Conservation (phyloP, 1,284 basidiomycete genomes). For the Rhodotorula mucilaginosa region DNA sequence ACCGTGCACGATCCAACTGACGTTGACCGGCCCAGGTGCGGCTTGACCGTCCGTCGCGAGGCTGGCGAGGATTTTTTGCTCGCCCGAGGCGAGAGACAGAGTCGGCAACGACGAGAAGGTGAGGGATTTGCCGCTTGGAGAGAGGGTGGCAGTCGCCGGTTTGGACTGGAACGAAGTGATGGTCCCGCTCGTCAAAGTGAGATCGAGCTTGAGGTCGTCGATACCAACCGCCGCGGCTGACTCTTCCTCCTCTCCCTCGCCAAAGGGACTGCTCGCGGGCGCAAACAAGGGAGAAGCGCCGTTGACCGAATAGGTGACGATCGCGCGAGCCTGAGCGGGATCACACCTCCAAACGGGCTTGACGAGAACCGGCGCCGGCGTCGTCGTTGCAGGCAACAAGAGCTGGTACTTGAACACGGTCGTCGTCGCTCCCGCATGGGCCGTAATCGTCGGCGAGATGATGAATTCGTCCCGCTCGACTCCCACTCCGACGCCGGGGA, state of each 20-base stretch:
- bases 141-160: conserved; percentile 50
- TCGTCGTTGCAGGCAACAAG: conserved; percentile 49
- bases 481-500: conserved; percentile 43
- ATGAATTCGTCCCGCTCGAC: conserved; percentile 52
- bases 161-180: conserved; percentile 53
- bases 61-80: conserved; percentile 55
- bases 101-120: conserved; percentile 45
- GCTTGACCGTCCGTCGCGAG: conserved; percentile 47
- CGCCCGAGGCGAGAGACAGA: conserved; percentile 45
- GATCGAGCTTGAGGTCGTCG: conserved; percentile 1
- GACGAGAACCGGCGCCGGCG: conserved; percentile 49
- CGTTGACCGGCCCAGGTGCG: conserved; percentile 46
- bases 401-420: conserved; percentile 57
- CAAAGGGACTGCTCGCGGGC: conserved; percentile 25
- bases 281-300: conserved; percentile 1
- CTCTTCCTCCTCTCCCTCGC: conserved; percentile 35
- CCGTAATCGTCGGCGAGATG: conserved; percentile 49
- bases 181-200: conserved; percentile 1
- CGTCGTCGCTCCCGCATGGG: conserved; percentile 41
- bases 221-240: not conserved
- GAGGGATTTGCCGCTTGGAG: conserved; percentile 47
- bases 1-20: conserved; percentile 52
- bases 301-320: conserved; percentile 53
- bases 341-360: conserved; percentile 56
- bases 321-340: conserved; percentile 54